Conservation (phyloP, 2,329 filamentous ascomycete genomes). For the Sporothrix variecibatus region DNA sequence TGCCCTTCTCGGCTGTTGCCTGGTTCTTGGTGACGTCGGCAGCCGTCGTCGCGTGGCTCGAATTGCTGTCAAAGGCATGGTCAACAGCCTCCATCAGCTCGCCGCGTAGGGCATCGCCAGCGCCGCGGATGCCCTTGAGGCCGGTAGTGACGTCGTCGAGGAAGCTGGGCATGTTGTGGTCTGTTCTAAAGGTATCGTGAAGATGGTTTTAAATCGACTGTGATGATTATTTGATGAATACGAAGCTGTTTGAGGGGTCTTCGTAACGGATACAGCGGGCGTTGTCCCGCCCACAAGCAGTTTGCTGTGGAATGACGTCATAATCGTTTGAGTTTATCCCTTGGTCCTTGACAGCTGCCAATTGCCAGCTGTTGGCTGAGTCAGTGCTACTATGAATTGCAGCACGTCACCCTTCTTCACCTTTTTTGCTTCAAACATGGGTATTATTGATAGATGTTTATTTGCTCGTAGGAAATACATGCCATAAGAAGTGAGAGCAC, state of each 20-base stretch:
- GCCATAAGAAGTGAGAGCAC: too few relatives aligned
- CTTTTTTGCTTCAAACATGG: too few relatives aligned
- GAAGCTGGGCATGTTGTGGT: neutral
- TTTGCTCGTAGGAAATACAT: too few relatives aligned
- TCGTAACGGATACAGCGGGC: neutral
- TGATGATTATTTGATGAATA: neutral
- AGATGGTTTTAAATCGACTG: neutral
- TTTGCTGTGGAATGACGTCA: neutral
- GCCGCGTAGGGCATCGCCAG: constrained; percentile 6
- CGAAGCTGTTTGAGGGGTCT: neutral
- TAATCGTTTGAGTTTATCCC: neutral
- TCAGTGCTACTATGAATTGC: neutral
- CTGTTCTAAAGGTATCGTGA: neutral
- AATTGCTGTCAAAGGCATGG: neutral
- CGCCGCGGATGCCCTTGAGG: constrained; percentile 12
- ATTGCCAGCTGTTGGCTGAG: neutral
- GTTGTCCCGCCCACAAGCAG: neutral
- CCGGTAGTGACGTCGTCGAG: constrained; percentile 6
- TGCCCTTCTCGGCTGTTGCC: neutral
- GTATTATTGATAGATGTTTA: too few relatives aligned
- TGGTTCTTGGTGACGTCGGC: neutral
- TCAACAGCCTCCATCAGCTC: constrained; percentile 12
- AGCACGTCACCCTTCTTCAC: too few relatives aligned
- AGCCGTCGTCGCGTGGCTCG: neutral
- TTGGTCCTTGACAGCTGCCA: neutral